These are phyloP conservation scores for Phytophthora boehmeriae DNA, from an alignment of 352 stramenopile genomes.

Conservation along the genomic window DNA sequence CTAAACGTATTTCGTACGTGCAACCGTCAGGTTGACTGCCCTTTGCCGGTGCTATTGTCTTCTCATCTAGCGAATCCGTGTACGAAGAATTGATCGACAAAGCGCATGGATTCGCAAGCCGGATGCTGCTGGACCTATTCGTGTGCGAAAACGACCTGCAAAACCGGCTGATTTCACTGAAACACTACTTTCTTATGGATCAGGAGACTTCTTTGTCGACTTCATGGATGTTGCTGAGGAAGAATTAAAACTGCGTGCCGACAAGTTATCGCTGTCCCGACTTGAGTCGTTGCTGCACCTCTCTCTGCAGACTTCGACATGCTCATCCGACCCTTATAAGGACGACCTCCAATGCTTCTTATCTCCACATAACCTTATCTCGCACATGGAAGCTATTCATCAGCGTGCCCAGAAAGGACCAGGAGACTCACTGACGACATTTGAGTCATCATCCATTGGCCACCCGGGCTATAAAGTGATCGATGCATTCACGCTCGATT, in stretches of 20 bases:
- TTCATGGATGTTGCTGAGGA: constrained; percentile 97
- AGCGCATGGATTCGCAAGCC: constrained; percentile 82
- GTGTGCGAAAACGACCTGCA: constrained; percentile 84
- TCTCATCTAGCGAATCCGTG: constrained; percentile 61
- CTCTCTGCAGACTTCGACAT: constrained; percentile 93
- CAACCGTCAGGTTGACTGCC: constrained; percentile 76
- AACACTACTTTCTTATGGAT: constrained; percentile 99
- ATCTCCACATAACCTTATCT: constrained; percentile 88
- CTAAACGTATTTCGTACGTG: constrained; percentile 91
- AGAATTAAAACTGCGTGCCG: constrained; percentile 90
- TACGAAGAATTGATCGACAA: constrained; percentile 89
- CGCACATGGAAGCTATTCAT: constrained; percentile 94
- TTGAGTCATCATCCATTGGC: constrained; percentile 67
- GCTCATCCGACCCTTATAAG: constrained; percentile 86
- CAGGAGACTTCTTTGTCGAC: constrained; percentile 99
- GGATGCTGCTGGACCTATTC: constrained; percentile 77
- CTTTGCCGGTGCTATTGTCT: constrained; percentile 77
- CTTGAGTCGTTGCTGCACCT: constrained; percentile 95
- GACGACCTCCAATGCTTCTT: constrained; percentile 92
- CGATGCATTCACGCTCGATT: constrained; percentile 96
- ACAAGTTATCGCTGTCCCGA: constrained; percentile 88
- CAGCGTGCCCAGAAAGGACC: constrained; percentile 70
- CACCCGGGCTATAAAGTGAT: constrained; percentile 92
- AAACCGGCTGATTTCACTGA: constrained; percentile 87
- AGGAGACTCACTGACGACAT: constrained; percentile 75